phyloP scores from a whole-genome alignment of 805 yeast genomes.

The Wickerhamomyces rabaulensis region DNA sequence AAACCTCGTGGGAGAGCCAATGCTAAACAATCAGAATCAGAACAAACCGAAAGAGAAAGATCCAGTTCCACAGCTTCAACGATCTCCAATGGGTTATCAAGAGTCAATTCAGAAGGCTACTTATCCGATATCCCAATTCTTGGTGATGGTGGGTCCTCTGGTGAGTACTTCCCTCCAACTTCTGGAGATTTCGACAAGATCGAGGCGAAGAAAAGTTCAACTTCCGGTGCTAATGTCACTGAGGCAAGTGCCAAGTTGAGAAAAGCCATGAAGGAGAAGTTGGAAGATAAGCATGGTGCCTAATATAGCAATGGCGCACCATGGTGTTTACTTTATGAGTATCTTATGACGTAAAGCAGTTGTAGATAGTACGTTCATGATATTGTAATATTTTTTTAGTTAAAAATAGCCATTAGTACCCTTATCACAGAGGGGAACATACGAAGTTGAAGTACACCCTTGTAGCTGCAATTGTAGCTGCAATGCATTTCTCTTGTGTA shows the following conservation, averaged over 20 bases:
- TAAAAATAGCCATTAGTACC: no score
- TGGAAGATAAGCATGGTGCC: neutral
- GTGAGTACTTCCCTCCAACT: neutral
- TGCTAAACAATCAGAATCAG: conserved; percentile 6
- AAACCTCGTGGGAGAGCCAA: conserved; percentile 24
- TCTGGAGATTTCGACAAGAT: conserved; percentile 1
- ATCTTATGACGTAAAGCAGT: no score
- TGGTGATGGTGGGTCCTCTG: conserved; percentile 19
- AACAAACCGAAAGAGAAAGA: conserved; percentile 4
- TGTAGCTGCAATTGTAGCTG: no score
- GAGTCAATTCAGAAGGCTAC: conserved; percentile 57
- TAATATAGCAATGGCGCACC: no score
- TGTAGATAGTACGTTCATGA: no score
- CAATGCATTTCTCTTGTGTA: no score
- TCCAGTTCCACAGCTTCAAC: conserved; percentile 28
- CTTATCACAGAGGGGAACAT: no score
- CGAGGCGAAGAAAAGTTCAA: neutral
- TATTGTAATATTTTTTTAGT: no score
- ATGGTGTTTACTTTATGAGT: no score
- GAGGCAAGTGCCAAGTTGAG: conserved; percentile 9
- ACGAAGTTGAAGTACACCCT: no score
- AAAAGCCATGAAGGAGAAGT: conserved; percentile 11
- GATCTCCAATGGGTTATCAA: conserved; percentile 49
- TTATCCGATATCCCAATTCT: conserved; percentile 62
- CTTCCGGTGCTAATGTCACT: neutral